Conservation (phyloP, 176 grass and related monocot genomes). For the Ananas comosus region DNA sequence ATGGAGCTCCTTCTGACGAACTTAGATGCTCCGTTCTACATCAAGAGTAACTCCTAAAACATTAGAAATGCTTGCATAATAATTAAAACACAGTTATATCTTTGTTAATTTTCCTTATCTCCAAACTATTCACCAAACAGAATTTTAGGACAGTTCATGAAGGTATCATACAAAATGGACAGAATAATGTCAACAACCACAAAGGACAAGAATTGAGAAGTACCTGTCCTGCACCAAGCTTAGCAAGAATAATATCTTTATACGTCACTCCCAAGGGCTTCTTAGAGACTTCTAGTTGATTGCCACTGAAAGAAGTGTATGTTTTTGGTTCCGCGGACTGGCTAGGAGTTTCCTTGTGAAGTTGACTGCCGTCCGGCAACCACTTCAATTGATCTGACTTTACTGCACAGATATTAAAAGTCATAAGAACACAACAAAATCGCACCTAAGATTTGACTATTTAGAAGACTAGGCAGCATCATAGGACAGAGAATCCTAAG, state of each 20-base stretch:
- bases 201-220: constrained; percentile 1
- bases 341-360: constrained; percentile 33
- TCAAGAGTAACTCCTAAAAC: too few species aligned
- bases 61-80: too few species aligned
- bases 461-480: background rate
- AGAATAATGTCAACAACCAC: background rate
- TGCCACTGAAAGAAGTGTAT: constrained; percentile 62
- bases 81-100: too few species aligned
- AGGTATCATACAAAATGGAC: too few species aligned
- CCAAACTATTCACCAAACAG: background rate
- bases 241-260: constrained; percentile 76
- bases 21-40: too few species aligned
- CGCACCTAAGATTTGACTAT: background rate
- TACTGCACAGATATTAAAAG: constrained; percentile 39
- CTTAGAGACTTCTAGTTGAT: constrained; percentile 44
- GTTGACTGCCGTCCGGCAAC: constrained; percentile 83
- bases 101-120: too few species aligned
- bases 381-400: constrained; percentile 77
- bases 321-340: constrained; percentile 55
- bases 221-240: constrained; percentile 90
- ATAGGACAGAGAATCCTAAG: background rate
- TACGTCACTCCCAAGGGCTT: constrained; percentile 48
- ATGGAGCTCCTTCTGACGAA: too few species aligned
- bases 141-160: background rate
- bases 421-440: constrained; percentile 20